Percentiles rank a stretch among this genome's conserved stretches.
These are phyloP conservation scores for Beta corolliflora DNA, from an alignment of 179 eudicot species.

Conservation along the genomic window DNA sequence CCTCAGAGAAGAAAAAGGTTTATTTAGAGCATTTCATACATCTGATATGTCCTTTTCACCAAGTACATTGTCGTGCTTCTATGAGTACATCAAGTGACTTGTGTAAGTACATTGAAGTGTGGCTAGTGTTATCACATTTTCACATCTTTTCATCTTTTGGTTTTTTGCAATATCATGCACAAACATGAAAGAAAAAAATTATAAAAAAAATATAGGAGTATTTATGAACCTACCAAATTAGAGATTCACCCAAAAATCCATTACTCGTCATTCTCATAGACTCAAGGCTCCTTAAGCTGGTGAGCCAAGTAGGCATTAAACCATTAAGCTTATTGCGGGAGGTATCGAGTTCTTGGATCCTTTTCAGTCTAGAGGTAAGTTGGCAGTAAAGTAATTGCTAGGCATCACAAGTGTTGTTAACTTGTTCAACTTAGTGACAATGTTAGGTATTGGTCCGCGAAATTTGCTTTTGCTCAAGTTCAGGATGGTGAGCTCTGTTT, in stretches of 20 bases:
- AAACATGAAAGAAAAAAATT: no score
- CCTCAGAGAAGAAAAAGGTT: no score
- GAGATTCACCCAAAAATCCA: conserved; percentile 57
- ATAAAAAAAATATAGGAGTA: no score
- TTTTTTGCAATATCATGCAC: no score
- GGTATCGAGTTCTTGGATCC: conserved; percentile 48
- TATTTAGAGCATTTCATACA: no score
- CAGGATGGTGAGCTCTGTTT: conserved; percentile 49
- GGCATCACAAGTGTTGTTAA: conserved; percentile 47
- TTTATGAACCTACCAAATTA: conserved; percentile 53
- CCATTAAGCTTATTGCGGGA: conserved; percentile 62
- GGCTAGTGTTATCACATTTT: no score
- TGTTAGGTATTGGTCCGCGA: conserved; percentile 57
- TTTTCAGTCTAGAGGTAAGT: conserved; percentile 45
- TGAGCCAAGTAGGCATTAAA: conserved; percentile 43
- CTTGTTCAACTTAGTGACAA: conserved; percentile 43
- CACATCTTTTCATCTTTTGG: no score
- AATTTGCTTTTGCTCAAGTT: conserved; percentile 62
- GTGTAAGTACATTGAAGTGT: no score
- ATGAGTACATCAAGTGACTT: no score
- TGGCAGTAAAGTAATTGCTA: conserved; percentile 54
- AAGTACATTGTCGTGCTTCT: no score
- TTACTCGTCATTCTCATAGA: conserved; percentile 47
- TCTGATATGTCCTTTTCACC: no score
- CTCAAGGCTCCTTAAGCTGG: conserved; percentile 37